A percentile compares a stretch with the other conserved stretches of the same genome.
Evolutionary conservation across 2,329 filamentous ascomycete species (phyloP).

Genomic region (Botrytis pseudocinerea): DNA sequence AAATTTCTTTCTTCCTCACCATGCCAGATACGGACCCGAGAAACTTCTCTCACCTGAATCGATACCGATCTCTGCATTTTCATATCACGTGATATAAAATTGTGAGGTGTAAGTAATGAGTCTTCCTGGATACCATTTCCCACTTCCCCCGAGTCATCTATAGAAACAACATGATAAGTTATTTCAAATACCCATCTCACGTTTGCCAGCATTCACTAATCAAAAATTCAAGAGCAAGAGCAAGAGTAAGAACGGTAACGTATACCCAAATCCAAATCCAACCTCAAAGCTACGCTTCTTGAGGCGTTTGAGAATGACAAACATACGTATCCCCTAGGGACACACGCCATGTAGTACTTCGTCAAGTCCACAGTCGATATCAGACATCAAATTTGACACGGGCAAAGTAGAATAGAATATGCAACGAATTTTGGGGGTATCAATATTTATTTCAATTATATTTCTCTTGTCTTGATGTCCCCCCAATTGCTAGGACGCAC

Average conservation of each 20-base stretch:
- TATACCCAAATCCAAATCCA: neutral
- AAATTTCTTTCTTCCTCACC: no score
- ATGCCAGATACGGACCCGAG: no score
- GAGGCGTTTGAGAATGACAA: neutral
- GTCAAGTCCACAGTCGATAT: neutral
- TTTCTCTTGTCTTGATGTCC: neutral
- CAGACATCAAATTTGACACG: neutral
- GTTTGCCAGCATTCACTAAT: neutral
- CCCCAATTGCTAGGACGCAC: neutral
- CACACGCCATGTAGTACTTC: neutral
- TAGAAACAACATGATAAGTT: no score
- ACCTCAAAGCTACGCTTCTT: neutral
- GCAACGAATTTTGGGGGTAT: neutral
- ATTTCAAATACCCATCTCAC: no score
- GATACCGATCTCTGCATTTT: no score
- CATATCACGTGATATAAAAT: no score
- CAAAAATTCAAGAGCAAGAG: neutral
- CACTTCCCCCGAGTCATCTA: no score
- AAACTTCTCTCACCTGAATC: no score
- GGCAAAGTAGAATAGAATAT: neutral
- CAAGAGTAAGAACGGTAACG: neutral
- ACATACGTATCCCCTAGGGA: neutral
- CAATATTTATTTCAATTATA: slow-evolving; percentile 1
- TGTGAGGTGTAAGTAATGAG: no score
- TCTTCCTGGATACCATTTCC: no score